These are phyloP conservation scores for Eucalyptus sideroxylon DNA, from an alignment of 345 rosid genomes.

Conservation along the genomic window DNA sequence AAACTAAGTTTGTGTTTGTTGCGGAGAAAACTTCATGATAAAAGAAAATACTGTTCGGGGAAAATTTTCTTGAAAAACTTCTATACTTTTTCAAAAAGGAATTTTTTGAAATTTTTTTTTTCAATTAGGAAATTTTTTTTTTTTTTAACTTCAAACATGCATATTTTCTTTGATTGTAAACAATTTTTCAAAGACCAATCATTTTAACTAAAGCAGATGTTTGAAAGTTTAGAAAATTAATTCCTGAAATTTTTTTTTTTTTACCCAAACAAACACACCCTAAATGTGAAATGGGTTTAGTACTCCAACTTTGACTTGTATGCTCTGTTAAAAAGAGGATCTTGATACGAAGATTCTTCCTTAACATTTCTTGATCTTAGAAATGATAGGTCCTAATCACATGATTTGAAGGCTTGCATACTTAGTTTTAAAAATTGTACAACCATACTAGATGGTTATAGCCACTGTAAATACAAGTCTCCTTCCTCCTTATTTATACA, in stretches of 20 bases:
- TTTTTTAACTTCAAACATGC: not conserved
- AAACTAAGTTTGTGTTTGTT: not conserved
- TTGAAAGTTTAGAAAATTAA: not conserved
- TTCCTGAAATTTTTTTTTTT: accelerated
- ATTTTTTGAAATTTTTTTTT: not conserved
- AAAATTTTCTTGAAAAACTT: not conserved
- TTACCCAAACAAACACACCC: not conserved
- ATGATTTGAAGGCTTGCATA: not conserved
- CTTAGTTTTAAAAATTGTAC: not conserved
- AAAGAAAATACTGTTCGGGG: not conserved
- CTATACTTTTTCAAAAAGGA: not conserved
- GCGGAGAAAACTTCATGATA: not conserved
- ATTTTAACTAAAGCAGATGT: accelerated
- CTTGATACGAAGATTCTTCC: not conserved
- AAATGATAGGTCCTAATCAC: not conserved
- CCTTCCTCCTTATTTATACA: not conserved
- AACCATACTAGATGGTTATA: not conserved
- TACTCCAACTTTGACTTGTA: not conserved
- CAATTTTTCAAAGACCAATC: not conserved
- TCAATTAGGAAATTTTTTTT: no score
- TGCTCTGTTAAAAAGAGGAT: not conserved
- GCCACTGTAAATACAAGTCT: not conserved
- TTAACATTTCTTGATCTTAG: not conserved
- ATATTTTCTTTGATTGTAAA: not conserved
- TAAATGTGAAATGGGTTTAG: not conserved